These are phyloP conservation scores for Ogataea trehaloabstinens DNA, from an alignment of 805 yeast genomes.

Conservation along the genomic window DNA sequence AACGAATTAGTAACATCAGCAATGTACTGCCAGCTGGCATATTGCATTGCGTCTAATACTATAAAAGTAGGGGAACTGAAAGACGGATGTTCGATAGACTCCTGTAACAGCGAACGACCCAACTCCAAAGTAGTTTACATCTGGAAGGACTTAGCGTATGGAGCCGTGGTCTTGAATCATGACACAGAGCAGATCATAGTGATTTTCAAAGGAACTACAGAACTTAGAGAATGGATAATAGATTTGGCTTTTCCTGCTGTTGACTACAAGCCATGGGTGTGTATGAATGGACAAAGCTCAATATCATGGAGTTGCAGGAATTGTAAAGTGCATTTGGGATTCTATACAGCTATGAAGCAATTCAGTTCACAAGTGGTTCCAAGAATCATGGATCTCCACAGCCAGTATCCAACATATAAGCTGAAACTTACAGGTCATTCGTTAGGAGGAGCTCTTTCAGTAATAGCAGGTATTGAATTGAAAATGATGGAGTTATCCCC, in stretches of 20 bases:
- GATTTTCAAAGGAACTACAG: conserved; percentile 63
- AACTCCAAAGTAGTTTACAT: conserved; percentile 38
- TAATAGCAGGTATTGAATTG: conserved; percentile 61
- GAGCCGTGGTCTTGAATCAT: conserved; percentile 52
- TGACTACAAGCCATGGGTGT: conserved; percentile 42
- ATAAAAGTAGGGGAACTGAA: conserved; percentile 24
- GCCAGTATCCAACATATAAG: conserved; percentile 44
- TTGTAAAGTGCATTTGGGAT: conserved; percentile 67
- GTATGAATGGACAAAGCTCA: conserved; percentile 20
- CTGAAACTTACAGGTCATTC: conserved; percentile 71
- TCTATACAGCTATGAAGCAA: conserved; percentile 44
- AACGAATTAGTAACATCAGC: conserved; percentile 32
- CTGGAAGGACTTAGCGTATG: conserved; percentile 51
- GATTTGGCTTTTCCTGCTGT: conserved; percentile 52
- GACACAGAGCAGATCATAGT: conserved; percentile 41
- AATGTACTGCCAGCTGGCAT: conserved; percentile 33
- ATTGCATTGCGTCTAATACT: conserved; percentile 31
- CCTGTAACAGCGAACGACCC: conserved; percentile 26
- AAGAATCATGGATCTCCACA: conserved; percentile 33
- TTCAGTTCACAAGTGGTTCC: conserved; percentile 39
- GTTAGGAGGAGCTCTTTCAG: conserved; percentile 62
- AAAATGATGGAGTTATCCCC: conserved; percentile 53
- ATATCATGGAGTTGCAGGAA: conserved; percentile 37
- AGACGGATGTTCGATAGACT: conserved; percentile 34
- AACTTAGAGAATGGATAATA: conserved; percentile 58